phyloP scores from a whole-genome alignment of 2,329 filamentous ascomycete species.

The Colletotrichum shisoi region DNA sequence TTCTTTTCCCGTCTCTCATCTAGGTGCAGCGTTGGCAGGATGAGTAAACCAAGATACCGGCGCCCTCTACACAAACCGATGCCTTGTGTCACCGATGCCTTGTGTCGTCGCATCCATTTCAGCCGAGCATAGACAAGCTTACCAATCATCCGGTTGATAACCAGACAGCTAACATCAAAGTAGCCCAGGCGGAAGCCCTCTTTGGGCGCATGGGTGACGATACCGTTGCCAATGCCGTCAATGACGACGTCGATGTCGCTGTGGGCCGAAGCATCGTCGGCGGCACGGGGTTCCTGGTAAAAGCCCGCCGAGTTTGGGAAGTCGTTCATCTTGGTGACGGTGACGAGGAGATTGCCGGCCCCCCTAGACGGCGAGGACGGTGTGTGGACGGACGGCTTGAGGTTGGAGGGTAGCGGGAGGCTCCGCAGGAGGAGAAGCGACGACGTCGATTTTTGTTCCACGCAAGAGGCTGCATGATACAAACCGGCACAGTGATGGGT shows the following conservation, averaged over 20 bases:
- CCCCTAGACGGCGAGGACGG: background rate
- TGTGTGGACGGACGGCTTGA: background rate
- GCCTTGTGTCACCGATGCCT: too few relatives aligned
- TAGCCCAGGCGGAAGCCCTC: constrained; percentile 50
- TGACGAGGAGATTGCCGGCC: too few relatives aligned
- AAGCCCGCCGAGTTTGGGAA: constrained; percentile 42
- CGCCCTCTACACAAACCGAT: too few relatives aligned
- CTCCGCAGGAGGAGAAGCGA: background rate
- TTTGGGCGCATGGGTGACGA: constrained; percentile 48
- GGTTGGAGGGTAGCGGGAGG: background rate
- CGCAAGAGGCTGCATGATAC: background rate
- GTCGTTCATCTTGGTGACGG: constrained; percentile 43
- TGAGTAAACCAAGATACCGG: too few relatives aligned
- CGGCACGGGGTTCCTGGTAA: constrained; percentile 23
- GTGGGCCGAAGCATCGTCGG: constrained; percentile 34
- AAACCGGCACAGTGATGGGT: constrained; percentile 11
- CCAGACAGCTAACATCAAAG: constrained; percentile 50
- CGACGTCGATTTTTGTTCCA: background rate
- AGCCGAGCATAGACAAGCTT: constrained; percentile 22
- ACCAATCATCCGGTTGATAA: constrained; percentile 52
- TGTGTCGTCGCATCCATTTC: too few relatives aligned
- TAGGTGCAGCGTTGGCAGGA: too few relatives aligned
- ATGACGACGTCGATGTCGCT: constrained; percentile 41
- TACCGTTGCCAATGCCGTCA: constrained; percentile 35
- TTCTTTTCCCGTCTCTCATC: too few relatives aligned